Evolutionary conservation across 352 stramenopile species (phyloP), one percentile per base, ranked within the genome.

Genomic region (Globisporangium polare): DNA sequence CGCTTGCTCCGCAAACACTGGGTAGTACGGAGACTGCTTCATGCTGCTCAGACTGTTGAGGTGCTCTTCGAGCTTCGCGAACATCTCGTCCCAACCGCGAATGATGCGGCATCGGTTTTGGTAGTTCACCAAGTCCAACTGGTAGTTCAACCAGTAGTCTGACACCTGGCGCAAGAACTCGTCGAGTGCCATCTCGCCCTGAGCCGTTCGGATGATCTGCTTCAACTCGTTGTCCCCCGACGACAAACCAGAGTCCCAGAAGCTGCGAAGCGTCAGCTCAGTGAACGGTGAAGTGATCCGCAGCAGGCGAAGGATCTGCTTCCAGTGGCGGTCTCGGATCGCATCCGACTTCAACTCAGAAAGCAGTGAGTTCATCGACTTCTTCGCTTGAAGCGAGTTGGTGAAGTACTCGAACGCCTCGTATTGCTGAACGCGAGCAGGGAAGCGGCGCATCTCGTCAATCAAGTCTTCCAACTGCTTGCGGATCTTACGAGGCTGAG

Each of bases 171-270:
- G 80, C 29, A 99, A 76, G 69, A 99, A 99, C 61, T 99, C 88
- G 72, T 99, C 98, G 29, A 99, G 86, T 2, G 97, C 97, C 92
- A 99, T 99, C 86, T 99, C 98, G 45, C 98, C 98, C 74, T 99
- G 97, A 54, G 98, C 98, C 3, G 96, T 95, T 37, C 93, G 93
- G 55, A 99, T 96, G 59, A 99, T 97, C 58, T 99, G 88, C 50
- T 89, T 91, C 17, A 99, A 89, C 63, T 98, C 89, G 55, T 97
- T 97, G 69, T 98, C 97, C 45, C 94, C 86, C 1, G 87, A 72
- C 15, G 95, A 78, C 13, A 99, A 68, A 5, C 96, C 90, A 51
- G 95, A 94, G 42, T 99, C 96, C 97, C 97, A 99, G n/a, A 99
- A 94, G 57, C 95, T 84, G 26, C 96, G 93, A 45, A 99, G 71